Evolutionary conservation across 805 yeast species (phyloP).

Genomic region (Pichia occidentalis): DNA sequence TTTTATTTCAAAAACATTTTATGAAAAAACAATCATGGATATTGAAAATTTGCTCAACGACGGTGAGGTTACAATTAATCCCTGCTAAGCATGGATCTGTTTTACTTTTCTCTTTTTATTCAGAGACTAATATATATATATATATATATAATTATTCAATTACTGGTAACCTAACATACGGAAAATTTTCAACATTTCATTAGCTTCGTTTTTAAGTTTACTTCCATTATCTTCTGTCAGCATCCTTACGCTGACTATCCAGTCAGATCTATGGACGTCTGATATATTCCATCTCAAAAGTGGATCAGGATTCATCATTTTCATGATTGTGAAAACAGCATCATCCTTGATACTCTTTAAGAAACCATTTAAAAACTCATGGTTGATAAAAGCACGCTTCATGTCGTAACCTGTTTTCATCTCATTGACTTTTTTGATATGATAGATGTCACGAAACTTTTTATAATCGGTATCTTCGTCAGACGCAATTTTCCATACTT

Average conservation of each 20-base stretch:
- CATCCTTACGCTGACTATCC: constrained; percentile 28
- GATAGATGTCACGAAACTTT: constrained; percentile 17
- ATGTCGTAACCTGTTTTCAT: constrained; percentile 19
- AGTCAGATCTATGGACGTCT: constrained; percentile 22
- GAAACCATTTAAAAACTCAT: constrained; percentile 7
- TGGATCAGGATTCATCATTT: constrained; percentile 29
- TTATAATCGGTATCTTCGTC: constrained; percentile 22
- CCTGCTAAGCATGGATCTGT: no score
- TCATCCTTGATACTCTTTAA: constrained; percentile 14
- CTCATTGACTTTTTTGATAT: constrained; percentile 10
- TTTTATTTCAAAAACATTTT: no score
- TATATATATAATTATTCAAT: no score
- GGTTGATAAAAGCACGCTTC: constrained; percentile 9
- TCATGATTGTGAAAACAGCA: constrained; percentile 14
- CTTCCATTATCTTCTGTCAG: constrained; percentile 15
- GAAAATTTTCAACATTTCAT: constrained; percentile 20
- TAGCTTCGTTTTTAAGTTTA: constrained; percentile 17
- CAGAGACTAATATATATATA: no score
- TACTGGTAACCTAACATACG: constrained; percentile 7
- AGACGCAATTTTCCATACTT: constrained; percentile 43
- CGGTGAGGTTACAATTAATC: no score
- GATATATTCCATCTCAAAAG: constrained; percentile 17
- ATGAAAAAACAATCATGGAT: no score
- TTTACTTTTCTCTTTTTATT: no score
- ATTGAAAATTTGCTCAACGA: no score